These are phyloP conservation scores for Tagetes erecta DNA, from an alignment of 129 eudicot species.

Conservation along the genomic window DNA sequence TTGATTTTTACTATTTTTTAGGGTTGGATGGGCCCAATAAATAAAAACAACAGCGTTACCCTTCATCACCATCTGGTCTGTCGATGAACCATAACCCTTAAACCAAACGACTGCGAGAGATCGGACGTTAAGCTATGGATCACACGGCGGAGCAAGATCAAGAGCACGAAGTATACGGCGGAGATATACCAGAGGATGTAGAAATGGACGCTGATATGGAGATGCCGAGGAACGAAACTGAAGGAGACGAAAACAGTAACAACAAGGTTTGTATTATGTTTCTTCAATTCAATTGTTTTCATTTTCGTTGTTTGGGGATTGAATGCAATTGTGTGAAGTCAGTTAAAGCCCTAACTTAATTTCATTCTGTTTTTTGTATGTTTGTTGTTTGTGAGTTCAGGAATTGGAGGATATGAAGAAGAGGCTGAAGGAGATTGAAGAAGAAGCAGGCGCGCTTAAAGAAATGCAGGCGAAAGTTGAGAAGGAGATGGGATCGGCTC, in stretches of 20 bases:
- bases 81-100: slow-evolving; percentile 13
- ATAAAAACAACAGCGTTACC: slow-evolving; percentile 7
- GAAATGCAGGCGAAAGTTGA: slow-evolving; percentile 82
- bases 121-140: slow-evolving; percentile 31
- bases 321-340: slow-evolving; percentile 25
- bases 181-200: slow-evolving; percentile 56
- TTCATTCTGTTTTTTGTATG: neutral
- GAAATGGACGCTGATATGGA: slow-evolving; percentile 67
- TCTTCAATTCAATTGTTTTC: slow-evolving; percentile 3
- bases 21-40: too few species aligned
- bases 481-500: slow-evolving; percentile 65
- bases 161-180: slow-evolving; percentile 68
- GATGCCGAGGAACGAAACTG: slow-evolving; percentile 42
- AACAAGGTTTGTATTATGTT: slow-evolving; percentile 37
- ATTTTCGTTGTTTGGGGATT: slow-evolving; percentile 15
- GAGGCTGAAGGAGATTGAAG: slow-evolving; percentile 73
- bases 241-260: slow-evolving; percentile 43
- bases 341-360: slow-evolving; percentile 35
- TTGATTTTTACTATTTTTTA: too few species aligned
- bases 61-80: slow-evolving; percentile 18
- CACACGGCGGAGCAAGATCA: slow-evolving; percentile 49
- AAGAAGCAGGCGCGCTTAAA: slow-evolving; percentile 78
- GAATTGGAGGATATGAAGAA: slow-evolving; percentile 72
- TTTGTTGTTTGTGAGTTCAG: slow-evolving; percentile 29
- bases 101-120: slow-evolving; percentile 17